Conservation (phyloP, 352 stramenopile genomes). For the Phytophthora constricta region DNA sequence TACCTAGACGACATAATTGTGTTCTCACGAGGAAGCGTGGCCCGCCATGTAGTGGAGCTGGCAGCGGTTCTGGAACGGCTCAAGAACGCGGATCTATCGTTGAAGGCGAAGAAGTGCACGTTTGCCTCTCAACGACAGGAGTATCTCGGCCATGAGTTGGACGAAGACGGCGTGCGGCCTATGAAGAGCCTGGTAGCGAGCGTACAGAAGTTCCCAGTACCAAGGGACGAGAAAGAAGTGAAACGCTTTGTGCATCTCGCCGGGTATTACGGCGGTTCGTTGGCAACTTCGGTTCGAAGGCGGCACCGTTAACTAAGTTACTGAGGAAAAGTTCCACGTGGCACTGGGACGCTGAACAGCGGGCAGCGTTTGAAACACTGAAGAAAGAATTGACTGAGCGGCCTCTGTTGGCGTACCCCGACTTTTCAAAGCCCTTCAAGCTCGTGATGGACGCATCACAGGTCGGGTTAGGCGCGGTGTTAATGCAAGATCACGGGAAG, state of each 20-base stretch:
- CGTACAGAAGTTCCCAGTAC: constrained; percentile 4
- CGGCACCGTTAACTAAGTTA: constrained; percentile 23
- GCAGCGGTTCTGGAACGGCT: constrained; percentile 23
- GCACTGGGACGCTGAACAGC: constrained; percentile 19
- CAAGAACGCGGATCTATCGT: not conserved
- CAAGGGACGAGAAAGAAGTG: constrained; percentile 10
- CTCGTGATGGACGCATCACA: constrained; percentile 29
- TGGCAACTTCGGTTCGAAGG: constrained; percentile 10
- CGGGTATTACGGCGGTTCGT: constrained; percentile 38
- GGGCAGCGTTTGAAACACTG: constrained; percentile 22
- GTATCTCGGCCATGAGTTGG: constrained; percentile 33
- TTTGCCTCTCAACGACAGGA: constrained; percentile 20
- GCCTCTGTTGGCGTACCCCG: constrained; percentile 20
- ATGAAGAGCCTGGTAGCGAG: constrained; percentile 15
- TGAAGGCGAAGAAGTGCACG: constrained; percentile 25
- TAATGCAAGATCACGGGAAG: constrained; percentile 29
- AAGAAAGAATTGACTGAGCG: not conserved
- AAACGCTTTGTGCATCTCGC: constrained; percentile 34
- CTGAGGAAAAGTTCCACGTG: constrained; percentile 24
- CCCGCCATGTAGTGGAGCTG: constrained; percentile 27
- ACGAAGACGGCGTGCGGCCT: too few species aligned
- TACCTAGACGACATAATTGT: constrained; percentile 41
- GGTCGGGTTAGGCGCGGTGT: constrained; percentile 13
- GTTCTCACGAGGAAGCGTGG: constrained; percentile 15
- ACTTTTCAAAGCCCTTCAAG: constrained; percentile 35